Evolutionary conservation across 192 early-diverging fungal genomes (phyloP).

Genomic region (Hyaloraphidium curvatum): DNA sequence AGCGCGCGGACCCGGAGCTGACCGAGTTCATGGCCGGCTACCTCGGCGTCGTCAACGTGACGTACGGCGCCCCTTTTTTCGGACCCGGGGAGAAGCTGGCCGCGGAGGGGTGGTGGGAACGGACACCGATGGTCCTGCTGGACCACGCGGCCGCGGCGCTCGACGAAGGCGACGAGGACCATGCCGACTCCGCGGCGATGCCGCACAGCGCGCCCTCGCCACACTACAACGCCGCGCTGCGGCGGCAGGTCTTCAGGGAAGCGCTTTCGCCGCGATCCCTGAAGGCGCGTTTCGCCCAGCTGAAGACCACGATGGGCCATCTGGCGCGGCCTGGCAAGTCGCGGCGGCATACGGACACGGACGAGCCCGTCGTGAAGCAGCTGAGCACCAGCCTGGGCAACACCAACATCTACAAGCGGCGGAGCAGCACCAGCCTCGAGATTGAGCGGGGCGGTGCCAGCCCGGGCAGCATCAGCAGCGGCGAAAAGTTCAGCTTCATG

Average conservation of each 20-base stretch:
- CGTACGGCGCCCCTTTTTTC: slow-evolving; percentile 14
- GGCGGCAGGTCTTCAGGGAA: slow-evolving; percentile 76
- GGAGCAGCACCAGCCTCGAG: too few relatives aligned
- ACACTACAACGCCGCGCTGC: slow-evolving; percentile 49
- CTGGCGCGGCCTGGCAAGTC: too few relatives aligned
- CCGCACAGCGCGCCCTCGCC: background rate
- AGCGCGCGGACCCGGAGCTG: slow-evolving; percentile 39
- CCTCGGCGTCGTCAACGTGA: slow-evolving; percentile 86
- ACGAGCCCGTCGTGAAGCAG: background rate
- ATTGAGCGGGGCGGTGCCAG: background rate
- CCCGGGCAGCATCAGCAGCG: background rate
- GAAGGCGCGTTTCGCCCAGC: slow-evolving; percentile 45
- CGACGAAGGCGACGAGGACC: slow-evolving; percentile 9
- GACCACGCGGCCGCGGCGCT: slow-evolving; percentile 4
- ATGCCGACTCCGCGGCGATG: background rate
- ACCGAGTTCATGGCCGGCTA: slow-evolving; percentile 80
- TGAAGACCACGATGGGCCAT: slow-evolving; percentile 16
- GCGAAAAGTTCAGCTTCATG: background rate
- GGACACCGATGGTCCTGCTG: background rate
- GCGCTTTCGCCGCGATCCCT: slow-evolving; percentile 75
- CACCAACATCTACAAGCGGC: background rate
- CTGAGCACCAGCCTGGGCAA: background rate
- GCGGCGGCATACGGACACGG: background rate
- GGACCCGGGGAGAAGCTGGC: background rate
- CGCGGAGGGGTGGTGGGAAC: background rate